These are phyloP conservation scores for Clavaria fumosa DNA, from an alignment of 768 basidiomycete species.

Conservation along the genomic window DNA sequence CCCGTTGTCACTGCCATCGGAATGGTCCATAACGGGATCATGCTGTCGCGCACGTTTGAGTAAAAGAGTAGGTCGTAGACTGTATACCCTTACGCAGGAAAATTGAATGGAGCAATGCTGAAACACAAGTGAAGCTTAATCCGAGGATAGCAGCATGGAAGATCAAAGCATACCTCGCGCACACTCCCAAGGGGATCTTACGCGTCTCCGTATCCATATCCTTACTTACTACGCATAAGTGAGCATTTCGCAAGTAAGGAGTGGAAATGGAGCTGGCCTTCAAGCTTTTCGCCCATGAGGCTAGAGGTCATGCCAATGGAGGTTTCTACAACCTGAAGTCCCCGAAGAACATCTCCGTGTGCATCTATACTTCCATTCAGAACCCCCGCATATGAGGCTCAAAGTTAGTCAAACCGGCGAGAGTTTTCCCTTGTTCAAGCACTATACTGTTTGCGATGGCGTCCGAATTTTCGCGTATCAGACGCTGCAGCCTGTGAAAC, in stretches of 20 bases:
- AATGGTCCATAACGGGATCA: slow-evolving; percentile 97
- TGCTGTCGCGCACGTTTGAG: too few relatives aligned
- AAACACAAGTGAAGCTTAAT: slow-evolving; percentile 26
- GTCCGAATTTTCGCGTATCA: slow-evolving; percentile 75
- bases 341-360: slow-evolving; percentile 86
- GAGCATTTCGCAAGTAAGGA: too few relatives aligned
- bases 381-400: slow-evolving; percentile 3
- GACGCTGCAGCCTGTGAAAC: slow-evolving; percentile 56
- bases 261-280: slow-evolving; percentile 47
- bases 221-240: slow-evolving; percentile 80
- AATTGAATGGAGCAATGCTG: slow-evolving; percentile 79
- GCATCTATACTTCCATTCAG: slow-evolving; percentile 42
- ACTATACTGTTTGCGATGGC: slow-evolving; percentile 82
- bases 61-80: too few relatives aligned
- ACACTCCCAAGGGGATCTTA: slow-evolving; percentile 75
- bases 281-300: slow-evolving; percentile 82
- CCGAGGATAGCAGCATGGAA: not conserved
- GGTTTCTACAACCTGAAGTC: slow-evolving; percentile 77
- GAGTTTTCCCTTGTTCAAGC: slow-evolving; percentile 91
- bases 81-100: slow-evolving; percentile 50
- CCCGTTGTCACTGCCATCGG: slow-evolving; percentile 80
- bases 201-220: slow-evolving; percentile 94
- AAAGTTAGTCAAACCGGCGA: slow-evolving; percentile 37
- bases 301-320: slow-evolving; percentile 71
- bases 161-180: slow-evolving; percentile 32